phyloP scores from a whole-genome alignment of 2,329 filamentous ascomycete species.

The Cadophora sp. region DNA sequence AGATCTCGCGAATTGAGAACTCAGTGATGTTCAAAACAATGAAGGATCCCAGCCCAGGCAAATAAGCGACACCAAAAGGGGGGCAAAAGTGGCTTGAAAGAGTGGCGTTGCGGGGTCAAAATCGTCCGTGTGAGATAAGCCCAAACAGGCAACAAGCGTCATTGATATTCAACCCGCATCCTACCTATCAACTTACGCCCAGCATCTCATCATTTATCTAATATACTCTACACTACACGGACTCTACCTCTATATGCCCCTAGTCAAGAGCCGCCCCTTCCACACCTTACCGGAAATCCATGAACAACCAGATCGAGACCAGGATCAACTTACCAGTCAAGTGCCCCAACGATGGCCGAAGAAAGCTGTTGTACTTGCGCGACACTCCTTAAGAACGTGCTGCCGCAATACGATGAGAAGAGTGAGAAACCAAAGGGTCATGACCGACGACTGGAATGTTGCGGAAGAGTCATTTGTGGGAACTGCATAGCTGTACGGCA shows the following conservation, averaged over 20 bases:
- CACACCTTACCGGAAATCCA: constrained; percentile 4
- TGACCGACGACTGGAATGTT: constrained; percentile 71
- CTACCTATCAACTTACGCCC: background rate
- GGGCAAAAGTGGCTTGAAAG: background rate
- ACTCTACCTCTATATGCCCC: background rate
- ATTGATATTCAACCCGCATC: background rate
- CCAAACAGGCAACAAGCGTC: constrained; percentile 14
- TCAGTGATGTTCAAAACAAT: background rate
- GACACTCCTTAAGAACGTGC: constrained; percentile 60
- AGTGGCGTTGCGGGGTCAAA: constrained; percentile 11
- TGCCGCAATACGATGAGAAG: constrained; percentile 57
- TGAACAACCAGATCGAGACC: background rate
- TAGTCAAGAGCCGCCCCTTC: constrained; percentile 16
- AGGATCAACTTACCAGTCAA: background rate
- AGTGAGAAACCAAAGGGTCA: constrained; percentile 66
- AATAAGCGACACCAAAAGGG: background rate
- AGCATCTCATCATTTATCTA: background rate
- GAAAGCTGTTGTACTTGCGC: constrained; percentile 74
- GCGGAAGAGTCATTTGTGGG: constrained; percentile 73
- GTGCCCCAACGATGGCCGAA: constrained; percentile 31
- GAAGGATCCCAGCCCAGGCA: background rate
- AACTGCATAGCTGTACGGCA: constrained; percentile 67
- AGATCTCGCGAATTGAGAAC: background rate
- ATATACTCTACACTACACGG: background rate
- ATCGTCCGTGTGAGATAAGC: background rate